A percentile compares a stretch with the other conserved stretches of the same genome.
These are phyloP conservation scores for Camellia granthamiana DNA, from an alignment of 148 eudicot species.

Conservation along the genomic window DNA sequence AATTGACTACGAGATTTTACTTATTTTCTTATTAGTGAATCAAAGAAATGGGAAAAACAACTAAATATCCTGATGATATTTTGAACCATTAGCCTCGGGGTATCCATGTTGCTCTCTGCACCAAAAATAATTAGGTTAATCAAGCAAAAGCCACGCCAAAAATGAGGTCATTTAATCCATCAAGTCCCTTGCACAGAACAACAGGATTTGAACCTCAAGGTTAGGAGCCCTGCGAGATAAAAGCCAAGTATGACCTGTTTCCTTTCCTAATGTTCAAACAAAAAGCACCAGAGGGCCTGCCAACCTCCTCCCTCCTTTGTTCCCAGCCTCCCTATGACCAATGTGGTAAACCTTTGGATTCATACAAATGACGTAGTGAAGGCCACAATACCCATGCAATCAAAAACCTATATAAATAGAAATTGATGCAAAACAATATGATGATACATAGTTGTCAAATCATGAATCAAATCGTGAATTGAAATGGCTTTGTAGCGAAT, in stretches of 20 bases:
- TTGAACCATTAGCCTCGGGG: too few relatives aligned
- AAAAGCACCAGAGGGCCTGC: slow-evolving; percentile 4
- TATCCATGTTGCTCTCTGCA: too few relatives aligned
- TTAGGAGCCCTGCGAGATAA: neutral
- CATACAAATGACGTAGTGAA: neutral
- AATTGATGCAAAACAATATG: neutral
- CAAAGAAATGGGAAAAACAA: neutral
- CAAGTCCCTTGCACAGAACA: neutral
- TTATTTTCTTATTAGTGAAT: neutral
- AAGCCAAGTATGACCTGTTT: neutral
- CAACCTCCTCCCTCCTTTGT: slow-evolving; percentile 1
- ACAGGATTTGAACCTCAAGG: too few relatives aligned
- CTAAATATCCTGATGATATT: too few relatives aligned
- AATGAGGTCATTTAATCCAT: slow-evolving; percentile 1
- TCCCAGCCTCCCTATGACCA: neutral
- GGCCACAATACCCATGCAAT: neutral
- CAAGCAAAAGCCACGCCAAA: neutral
- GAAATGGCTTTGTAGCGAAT: too few relatives aligned
- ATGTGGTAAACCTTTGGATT: neutral
- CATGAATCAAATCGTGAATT: too few relatives aligned
- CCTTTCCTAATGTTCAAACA: neutral
- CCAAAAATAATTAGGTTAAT: neutral
- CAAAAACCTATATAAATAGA: neutral
- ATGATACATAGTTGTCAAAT: too few relatives aligned
- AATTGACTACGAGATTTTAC: too few relatives aligned